Base-by-base conservation (phyloP, 495 filamentous ascomycete genomes). In the Symbiotaphrina buchneri region DNA sequence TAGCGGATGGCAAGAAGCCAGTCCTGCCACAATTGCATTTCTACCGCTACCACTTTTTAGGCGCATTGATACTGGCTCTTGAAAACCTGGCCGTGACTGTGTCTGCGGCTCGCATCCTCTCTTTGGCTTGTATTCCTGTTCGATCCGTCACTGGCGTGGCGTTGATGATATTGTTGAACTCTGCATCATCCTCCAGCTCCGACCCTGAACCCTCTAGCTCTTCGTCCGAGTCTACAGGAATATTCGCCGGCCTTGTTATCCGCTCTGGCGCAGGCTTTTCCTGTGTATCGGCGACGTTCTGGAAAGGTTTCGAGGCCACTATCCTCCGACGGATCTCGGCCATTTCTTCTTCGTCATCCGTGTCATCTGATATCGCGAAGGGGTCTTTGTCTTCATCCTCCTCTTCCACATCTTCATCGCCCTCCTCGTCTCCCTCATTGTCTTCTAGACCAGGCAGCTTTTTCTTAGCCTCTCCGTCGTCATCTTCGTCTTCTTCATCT, bases 141-240 rank as follows among this genome's bases (percentile, higher is more conserved):
- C 72, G 63, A 44, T 94, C 83, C 3, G 80, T 92, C 13, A 83
- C 61, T 0, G 77, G 79, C 2, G 76, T 80, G 1, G 87, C 84
- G 37, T 80, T 63, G 48, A 93, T 91, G 47, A 94, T 91, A 37
- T 74, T 75, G 41, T 93, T 84, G 41, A 94, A 92, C 24, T 59
- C 57, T 20, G 56, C 49, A 27, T 49, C 45, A 7, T 38, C 35
- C 5, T 28, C 34, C 13, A 56, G 49, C 21, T 52, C n/a, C n/a
- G n/a, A n/a, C n/a, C 52, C 26, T 53, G 43, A 8, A 6, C 51
- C 41, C 4, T 42, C 48, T 10, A 79, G 71, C 41, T 80, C 74
- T 19, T 63, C 63, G 38, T 83, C 75, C 1, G 71, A 71, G 32
- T 85, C 74, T 4, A 31, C 33, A 5, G 27, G 37, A 21, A 24